phyloP scores from a whole-genome alignment of 2,329 filamentous ascomycete species.

The Byssoonygena ceratinophila region DNA sequence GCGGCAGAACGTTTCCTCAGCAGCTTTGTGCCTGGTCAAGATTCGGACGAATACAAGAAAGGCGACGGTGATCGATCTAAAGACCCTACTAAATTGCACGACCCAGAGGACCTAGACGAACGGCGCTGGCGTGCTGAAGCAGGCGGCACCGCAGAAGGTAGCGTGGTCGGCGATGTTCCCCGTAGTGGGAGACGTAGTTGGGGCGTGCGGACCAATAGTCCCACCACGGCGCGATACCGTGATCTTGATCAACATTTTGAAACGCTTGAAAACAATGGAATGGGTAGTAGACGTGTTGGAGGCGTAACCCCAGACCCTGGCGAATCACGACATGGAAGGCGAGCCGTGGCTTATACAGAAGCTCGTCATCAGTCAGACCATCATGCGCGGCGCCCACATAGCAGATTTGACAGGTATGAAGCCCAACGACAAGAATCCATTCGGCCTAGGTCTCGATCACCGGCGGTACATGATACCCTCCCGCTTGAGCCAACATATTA shows the following conservation, averaged over 20 bases:
- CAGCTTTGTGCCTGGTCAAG: slow-evolving; percentile 24
- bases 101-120: slow-evolving; percentile 14
- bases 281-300: slow-evolving; percentile 10
- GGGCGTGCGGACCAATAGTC: slow-evolving; percentile 15
- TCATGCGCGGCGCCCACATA: slow-evolving; percentile 17
- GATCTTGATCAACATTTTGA: slow-evolving; percentile 17
- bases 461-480: slow-evolving; percentile 16
- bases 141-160: slow-evolving; percentile 14
- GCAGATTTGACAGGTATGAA: slow-evolving; percentile 24
- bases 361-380: slow-evolving; percentile 14
- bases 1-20: slow-evolving; percentile 33
- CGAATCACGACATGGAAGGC: slow-evolving; percentile 17
- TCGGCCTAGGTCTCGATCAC: slow-evolving; percentile 23
- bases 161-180: slow-evolving; percentile 11
- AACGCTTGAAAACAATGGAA: slow-evolving; percentile 8
- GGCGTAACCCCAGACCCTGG: slow-evolving; percentile 17
- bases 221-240: slow-evolving; percentile 13
- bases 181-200: slow-evolving; percentile 13
- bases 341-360: slow-evolving; percentile 16
- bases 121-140: slow-evolving; percentile 16
- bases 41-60: slow-evolving; percentile 13
- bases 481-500: slow-evolving; percentile 20
- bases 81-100: slow-evolving; percentile 11
- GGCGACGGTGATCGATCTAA: slow-evolving; percentile 11
- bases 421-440: slow-evolving; percentile 21